phyloP scores from a whole-genome alignment of 2,329 filamentous ascomycete species.

The Colletotrichum higginsianum region DNA sequence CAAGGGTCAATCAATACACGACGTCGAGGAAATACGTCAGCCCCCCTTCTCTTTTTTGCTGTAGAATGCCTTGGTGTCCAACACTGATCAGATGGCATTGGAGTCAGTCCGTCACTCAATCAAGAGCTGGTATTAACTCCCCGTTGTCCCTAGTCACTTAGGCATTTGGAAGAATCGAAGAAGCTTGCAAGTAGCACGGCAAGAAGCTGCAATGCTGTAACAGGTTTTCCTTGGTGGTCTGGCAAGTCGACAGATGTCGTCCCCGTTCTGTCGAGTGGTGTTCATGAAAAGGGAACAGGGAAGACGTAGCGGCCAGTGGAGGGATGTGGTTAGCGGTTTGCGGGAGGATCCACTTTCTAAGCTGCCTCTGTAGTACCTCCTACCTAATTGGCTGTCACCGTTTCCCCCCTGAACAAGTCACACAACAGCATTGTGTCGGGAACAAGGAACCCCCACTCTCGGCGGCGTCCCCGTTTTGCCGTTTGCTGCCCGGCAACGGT shows the following conservation, averaged over 20 bases:
- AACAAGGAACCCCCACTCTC: slow-evolving; percentile 7
- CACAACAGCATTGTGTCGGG: neutral
- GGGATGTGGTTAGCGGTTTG: slow-evolving; percentile 10
- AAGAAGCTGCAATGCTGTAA: neutral
- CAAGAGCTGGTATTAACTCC: neutral
- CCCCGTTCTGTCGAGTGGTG: neutral
- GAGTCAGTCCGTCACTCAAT: neutral
- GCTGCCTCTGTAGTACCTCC: too few relatives aligned
- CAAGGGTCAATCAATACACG: slow-evolving; percentile 27
- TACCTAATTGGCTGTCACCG: slow-evolving; percentile 5
- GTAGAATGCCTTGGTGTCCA: neutral
- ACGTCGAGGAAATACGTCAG: slow-evolving; percentile 3
- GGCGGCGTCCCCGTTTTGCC: slow-evolving; percentile 11
- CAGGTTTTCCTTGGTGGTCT: neutral
- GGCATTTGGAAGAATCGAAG: neutral
- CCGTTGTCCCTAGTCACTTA: neutral
- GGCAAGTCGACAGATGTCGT: neutral
- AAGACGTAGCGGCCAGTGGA: neutral
- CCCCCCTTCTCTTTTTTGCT: neutral
- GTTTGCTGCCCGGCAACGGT: slow-evolving; percentile 1
- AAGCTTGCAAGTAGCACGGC: neutral
- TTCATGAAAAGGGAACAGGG: neutral
- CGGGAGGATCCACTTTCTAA: neutral
- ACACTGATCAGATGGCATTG: too few relatives aligned
- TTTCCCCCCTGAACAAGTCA: neutral